These are phyloP conservation scores for Grosmannia clavigera DNA, from an alignment of 2,329 filamentous ascomycete species.

Conservation along the genomic window DNA sequence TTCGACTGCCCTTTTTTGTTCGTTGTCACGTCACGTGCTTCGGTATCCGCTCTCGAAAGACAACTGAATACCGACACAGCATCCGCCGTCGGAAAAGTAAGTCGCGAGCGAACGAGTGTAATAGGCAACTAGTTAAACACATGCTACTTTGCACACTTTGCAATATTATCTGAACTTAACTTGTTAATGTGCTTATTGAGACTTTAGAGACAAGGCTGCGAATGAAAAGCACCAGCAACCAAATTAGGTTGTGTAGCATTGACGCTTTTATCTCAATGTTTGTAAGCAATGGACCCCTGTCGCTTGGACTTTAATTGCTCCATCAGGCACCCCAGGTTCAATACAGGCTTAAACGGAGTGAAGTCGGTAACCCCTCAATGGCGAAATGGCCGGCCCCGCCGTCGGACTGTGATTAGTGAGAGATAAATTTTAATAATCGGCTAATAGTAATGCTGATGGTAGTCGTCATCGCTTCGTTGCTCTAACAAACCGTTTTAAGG, in stretches of 20 bases:
- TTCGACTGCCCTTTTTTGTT: background rate
- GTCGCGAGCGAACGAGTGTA: no score
- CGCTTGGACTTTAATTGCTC: no score
- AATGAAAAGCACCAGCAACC: no score
- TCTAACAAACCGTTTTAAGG: background rate
- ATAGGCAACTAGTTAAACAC: no score
- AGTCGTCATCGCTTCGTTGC: conserved; percentile 1
- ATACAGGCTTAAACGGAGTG: background rate
- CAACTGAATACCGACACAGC: background rate
- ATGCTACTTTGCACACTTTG: no score
- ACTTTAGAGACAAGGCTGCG: no score
- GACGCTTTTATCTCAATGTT: background rate
- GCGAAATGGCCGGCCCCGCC: background rate
- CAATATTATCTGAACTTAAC: no score
- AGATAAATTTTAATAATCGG: background rate
- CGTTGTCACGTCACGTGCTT: background rate
- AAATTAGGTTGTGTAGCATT: background rate
- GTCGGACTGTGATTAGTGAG: background rate
- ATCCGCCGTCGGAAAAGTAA: background rate
- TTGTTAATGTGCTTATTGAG: no score
- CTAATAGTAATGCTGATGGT: background rate
- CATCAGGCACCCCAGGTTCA: background rate
- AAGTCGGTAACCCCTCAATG: background rate
- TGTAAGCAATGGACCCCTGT: background rate
- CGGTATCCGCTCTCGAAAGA: background rate